Percentiles rank a stretch among this genome's conserved stretches.
Conservation (phyloP, 2,329 filamentous ascomycete species). For the Penicillium sp. region DNA sequence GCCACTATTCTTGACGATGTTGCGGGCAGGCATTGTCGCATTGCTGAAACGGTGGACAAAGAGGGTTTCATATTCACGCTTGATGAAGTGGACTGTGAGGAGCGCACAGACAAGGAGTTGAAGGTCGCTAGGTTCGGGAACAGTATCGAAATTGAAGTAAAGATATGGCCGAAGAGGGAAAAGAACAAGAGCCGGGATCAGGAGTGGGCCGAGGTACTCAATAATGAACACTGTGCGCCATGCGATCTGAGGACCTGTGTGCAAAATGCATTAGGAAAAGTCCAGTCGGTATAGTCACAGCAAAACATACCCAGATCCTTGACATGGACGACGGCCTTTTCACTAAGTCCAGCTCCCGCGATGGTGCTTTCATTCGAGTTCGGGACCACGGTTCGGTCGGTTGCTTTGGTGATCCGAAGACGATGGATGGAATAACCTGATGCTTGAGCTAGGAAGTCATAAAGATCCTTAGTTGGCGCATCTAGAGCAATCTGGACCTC, state of each 20-base stretch:
- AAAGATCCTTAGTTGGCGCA: slow-evolving; percentile 60
- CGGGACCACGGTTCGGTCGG: slow-evolving; percentile 62
- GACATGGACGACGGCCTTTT: slow-evolving; percentile 72
- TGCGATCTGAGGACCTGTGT: slow-evolving; percentile 78
- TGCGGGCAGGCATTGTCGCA: slow-evolving; percentile 87
- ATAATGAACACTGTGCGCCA: slow-evolving; percentile 95
- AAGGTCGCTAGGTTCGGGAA: slow-evolving; percentile 60
- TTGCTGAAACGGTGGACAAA: slow-evolving; percentile 95
- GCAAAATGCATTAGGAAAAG: neutral
- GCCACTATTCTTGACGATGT: slow-evolving; percentile 92
- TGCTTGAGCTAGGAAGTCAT: slow-evolving; percentile 59
- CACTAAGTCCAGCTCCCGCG: slow-evolving; percentile 60
- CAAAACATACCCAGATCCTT: slow-evolving; percentile 81
- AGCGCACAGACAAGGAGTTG: slow-evolving; percentile 78
- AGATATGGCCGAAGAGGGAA: slow-evolving; percentile 73
- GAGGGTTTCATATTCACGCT: slow-evolving; percentile 92
- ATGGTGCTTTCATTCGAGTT: slow-evolving; percentile 59
- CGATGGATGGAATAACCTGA: slow-evolving; percentile 63
- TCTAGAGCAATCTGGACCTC: slow-evolving; percentile 57
- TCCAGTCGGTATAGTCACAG: neutral
- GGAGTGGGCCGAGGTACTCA: slow-evolving; percentile 89
- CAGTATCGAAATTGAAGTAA: slow-evolving; percentile 60
- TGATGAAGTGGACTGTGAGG: slow-evolving; percentile 83
- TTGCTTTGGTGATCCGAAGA: slow-evolving; percentile 67
- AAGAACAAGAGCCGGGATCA: slow-evolving; percentile 80